Base-by-base conservation (phyloP, 2,329 filamentous ascomycete species). In the Diplodia seriata region DNA sequence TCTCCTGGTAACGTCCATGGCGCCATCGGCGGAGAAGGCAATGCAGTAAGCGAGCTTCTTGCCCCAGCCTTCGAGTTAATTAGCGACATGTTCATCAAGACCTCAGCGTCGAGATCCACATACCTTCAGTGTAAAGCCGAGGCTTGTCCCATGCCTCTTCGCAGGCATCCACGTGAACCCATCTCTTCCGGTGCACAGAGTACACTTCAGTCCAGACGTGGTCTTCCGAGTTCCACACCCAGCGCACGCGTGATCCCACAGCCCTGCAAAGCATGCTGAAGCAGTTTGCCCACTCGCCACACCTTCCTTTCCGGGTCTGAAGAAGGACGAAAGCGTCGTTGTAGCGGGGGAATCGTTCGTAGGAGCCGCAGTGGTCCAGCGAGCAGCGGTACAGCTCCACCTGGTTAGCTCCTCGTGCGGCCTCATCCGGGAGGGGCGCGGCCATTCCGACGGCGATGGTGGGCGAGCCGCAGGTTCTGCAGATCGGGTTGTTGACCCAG, bases 151-250 rank as follows among this genome's bases (percentile, higher is more conserved):
- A 98, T 1, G 92, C 89, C 76, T 94, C 94, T 78, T 98, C 95
- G 75, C 94, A 97, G 40, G 90, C 90, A 78, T 99, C 95, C 51
- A 97, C 93, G 73, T 98, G 94, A n/a, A 98, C 86, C 95, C 95
- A 99, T 77, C 93, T 89, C 78, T 91, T 90, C 76, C 94, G 91
- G 80, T 97, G 93, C 70, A 95, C 92, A 2, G 94, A 97, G 81
- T 97, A 99, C 15, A 98, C 91, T 75, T 98, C 95, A 0, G 94
- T 97, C 95, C 95, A 99, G 31, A 97, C 92, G 76, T 97, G 92
- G 78, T 98, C 95, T 79, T 98, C 95, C 36, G 91, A 90, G 73
- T 98, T 98, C 95, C 95, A 99, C 12, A 99, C 91, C 95, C 95
- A 99, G 75, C 95, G 89, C 29, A 97, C 93, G 70, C 94, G 88